Percentiles rank a stretch among this genome's conserved stretches.
Evolutionary conservation across 2,329 filamentous ascomycete species (phyloP).

Genomic region (Penicillium sp.): DNA sequence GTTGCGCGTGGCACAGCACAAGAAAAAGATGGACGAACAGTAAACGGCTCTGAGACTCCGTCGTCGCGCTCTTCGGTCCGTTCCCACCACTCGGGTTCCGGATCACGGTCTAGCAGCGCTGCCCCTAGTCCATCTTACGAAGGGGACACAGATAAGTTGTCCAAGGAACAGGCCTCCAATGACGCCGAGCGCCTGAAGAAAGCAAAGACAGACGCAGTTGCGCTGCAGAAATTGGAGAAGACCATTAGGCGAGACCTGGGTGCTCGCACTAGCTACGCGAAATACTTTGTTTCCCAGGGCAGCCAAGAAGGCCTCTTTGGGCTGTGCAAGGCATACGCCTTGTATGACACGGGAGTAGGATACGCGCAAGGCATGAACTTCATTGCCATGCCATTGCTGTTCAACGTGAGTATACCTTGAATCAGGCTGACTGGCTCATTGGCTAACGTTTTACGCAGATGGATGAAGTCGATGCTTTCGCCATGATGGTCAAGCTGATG

Average conservation of each 20-base stretch:
- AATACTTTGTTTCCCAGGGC: slow-evolving; percentile 85
- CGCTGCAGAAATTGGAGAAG: slow-evolving; percentile 82
- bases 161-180: slow-evolving; percentile 63
- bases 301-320: slow-evolving; percentile 93
- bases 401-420: slow-evolving; percentile 64
- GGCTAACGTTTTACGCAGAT: slow-evolving; percentile 54
- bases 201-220: slow-evolving; percentile 70
- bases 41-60: slow-evolving; percentile 57
- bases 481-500: slow-evolving; percentile 88
- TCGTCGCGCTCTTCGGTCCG: slow-evolving; percentile 84
- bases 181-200: slow-evolving; percentile 71
- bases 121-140: slow-evolving; percentile 58
- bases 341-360: slow-evolving; percentile 90
- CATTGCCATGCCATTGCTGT: slow-evolving; percentile 90
- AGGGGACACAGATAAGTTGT: slow-evolving; percentile 60
- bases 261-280: slow-evolving; percentile 90
- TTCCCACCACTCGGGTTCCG: slow-evolving; percentile 68
- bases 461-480: slow-evolving; percentile 96
- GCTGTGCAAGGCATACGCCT: slow-evolving; percentile 93
- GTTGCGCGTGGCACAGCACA: slow-evolving; percentile 76
- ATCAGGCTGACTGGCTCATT: background rate
- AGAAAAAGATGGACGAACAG: slow-evolving; percentile 60
- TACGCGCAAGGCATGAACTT: slow-evolving; percentile 99
- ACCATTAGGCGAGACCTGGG: slow-evolving; percentile 86
- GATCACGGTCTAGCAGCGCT: slow-evolving; percentile 54